phyloP scores from a whole-genome alignment of 768 basidiomycete genomes.

The Tricholoma furcatifolium region DNA sequence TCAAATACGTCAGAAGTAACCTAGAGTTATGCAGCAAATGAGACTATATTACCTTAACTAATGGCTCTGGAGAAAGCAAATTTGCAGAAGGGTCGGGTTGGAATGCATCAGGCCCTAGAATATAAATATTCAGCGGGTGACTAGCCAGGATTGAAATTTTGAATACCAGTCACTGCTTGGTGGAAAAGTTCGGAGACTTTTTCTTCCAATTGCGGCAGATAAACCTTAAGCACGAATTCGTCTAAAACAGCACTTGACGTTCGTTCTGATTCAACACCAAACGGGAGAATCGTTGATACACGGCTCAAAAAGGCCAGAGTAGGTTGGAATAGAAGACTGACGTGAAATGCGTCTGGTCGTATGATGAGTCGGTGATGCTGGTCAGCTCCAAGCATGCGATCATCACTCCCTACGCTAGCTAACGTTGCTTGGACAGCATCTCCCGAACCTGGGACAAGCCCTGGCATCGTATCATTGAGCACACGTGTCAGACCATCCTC shows the following conservation, averaged over 20 bases:
- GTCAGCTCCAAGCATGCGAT: constrained; percentile 67
- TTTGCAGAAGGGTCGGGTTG: constrained; percentile 72
- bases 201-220: constrained; percentile 93
- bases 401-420: constrained; percentile 64
- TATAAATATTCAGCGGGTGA: neutral
- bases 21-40: neutral
- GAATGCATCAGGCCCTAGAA: constrained; percentile 80
- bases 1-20: neutral
- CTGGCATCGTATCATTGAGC: constrained; percentile 90
- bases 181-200: constrained; percentile 88
- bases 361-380: constrained; percentile 86
- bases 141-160: neutral
- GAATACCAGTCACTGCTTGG: constrained; percentile 71
- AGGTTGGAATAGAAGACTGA: constrained; percentile 91
- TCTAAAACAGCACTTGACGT: constrained; percentile 77
- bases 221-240: constrained; percentile 90
- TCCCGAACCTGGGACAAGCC: constrained; percentile 76
- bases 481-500: constrained; percentile 85
- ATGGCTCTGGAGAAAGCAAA: constrained; percentile 65
- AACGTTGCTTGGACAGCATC: constrained; percentile 62
- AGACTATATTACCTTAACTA: constrained; percentile 63
- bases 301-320: constrained; percentile 82
- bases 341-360: constrained; percentile 91
- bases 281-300: constrained; percentile 69
- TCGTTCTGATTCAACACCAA: constrained; percentile 62